phyloP scores from a whole-genome alignment of 2,329 filamentous ascomycete species.

The Fusarium duplospermum region DNA sequence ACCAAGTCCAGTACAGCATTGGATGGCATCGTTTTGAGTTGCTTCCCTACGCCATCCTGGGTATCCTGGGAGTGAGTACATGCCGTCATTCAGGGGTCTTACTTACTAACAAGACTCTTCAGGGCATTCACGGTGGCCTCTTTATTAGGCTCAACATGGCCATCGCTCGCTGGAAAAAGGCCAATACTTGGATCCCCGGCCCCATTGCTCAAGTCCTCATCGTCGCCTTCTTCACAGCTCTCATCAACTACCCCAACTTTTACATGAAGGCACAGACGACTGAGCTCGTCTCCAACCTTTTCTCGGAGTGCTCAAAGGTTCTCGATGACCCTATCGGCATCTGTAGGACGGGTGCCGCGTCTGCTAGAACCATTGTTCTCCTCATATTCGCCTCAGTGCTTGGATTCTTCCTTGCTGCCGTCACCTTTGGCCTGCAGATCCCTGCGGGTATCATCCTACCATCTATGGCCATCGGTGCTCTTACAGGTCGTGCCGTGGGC shows the following conservation, averaged over 20 bases:
- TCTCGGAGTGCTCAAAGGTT: slow-evolving; percentile 87
- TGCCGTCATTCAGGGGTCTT: not conserved
- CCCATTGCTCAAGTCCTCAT: slow-evolving; percentile 83
- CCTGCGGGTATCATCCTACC: slow-evolving; percentile 96
- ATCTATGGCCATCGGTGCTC: slow-evolving; percentile 93
- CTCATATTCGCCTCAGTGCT: slow-evolving; percentile 84
- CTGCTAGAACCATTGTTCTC: slow-evolving; percentile 83
- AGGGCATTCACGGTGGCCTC: slow-evolving; percentile 91
- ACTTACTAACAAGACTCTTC: slow-evolving; percentile 18
- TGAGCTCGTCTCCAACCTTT: slow-evolving; percentile 90
- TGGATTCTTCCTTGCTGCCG: slow-evolving; percentile 84
- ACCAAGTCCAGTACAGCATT: slow-evolving; percentile 92
- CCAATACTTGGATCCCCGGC: slow-evolving; percentile 71
- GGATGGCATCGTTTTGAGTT: slow-evolving; percentile 97
- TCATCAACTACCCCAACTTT: slow-evolving; percentile 95
- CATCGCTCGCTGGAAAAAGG: slow-evolving; percentile 83
- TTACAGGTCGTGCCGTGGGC: slow-evolving; percentile 89
- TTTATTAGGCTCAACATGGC: slow-evolving; percentile 96
- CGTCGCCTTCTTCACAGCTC: slow-evolving; percentile 83
- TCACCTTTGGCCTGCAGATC: slow-evolving; percentile 94
- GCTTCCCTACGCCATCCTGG: slow-evolving; percentile 86
- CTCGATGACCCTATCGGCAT: slow-evolving; percentile 89
- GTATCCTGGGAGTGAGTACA: slow-evolving; percentile 76
- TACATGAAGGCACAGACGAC: slow-evolving; percentile 96
- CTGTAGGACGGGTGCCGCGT: slow-evolving; percentile 87